Percentiles rank a stretch among this genome's conserved stretches.
Conservation (phyloP, 1,284 basidiomycete genomes). For the Ganoderma lingzhi region DNA sequence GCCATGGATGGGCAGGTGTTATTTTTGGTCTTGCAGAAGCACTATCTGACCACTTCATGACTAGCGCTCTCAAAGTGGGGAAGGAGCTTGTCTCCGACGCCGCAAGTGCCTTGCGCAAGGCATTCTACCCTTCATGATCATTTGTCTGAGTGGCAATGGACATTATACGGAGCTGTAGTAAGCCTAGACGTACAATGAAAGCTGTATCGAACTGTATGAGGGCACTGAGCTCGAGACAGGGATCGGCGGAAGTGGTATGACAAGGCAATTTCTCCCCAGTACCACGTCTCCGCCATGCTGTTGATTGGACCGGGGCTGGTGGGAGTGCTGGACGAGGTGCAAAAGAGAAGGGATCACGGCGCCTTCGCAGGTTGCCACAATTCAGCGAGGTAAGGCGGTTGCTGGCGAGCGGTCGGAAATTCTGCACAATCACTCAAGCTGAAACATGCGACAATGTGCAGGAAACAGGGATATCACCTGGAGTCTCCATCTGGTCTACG, state of each 20-base stretch:
- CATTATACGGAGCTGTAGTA: neutral
- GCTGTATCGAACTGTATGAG: neutral
- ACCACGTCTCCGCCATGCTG: neutral
- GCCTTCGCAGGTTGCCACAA: neutral
- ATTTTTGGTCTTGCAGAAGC: neutral
- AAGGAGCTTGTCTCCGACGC: conserved; percentile 64
- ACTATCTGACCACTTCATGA: conserved; percentile 5
- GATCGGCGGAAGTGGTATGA: neutral
- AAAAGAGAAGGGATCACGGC: neutral
- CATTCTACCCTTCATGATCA: conserved; percentile 42
- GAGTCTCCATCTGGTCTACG: neutral
- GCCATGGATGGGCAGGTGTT: conserved; percentile 59
- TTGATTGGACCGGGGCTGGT: neutral
- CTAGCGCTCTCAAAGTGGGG: conserved; percentile 58
- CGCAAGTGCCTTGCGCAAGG: conserved; percentile 53
- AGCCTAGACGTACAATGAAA: neutral
- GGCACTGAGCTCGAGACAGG: neutral
- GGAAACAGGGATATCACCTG: conserved; percentile 13
- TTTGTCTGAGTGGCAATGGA: neutral
- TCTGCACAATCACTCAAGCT: conserved; percentile 17
- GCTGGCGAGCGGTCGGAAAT: neutral
- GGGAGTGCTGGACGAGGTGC: neutral
- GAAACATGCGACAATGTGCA: neutral
- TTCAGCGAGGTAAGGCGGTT: neutral
- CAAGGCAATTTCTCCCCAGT: neutral